A percentile compares a stretch with the other conserved stretches of the same genome.
phyloP scores from a whole-genome alignment of 768 basidiomycete genomes.

The Hirschioporus abietinus region DNA sequence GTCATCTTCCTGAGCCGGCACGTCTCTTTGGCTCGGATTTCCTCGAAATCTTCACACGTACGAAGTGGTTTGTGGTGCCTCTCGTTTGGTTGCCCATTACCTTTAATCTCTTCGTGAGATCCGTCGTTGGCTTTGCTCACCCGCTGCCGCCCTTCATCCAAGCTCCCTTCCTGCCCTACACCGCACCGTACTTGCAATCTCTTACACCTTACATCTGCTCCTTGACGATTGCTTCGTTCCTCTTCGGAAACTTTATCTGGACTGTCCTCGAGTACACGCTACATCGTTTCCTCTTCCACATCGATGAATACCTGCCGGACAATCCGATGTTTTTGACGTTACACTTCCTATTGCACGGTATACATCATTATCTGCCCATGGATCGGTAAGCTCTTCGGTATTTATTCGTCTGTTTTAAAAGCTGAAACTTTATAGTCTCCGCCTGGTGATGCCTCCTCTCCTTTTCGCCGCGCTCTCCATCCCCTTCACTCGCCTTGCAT shows the following conservation, averaged over 20 bases:
- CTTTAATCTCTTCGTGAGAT: conserved; percentile 71
- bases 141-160: conserved; percentile 59
- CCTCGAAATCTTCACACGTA: conserved; percentile 83
- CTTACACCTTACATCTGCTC: conserved; percentile 47
- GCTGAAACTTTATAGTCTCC: conserved; percentile 43
- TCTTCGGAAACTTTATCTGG: conserved; percentile 87
- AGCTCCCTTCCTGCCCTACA: conserved; percentile 51
- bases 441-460: conserved; percentile 95
- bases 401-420: background rate
- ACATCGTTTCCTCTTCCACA: conserved; percentile 96
- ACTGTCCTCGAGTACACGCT: conserved; percentile 89
- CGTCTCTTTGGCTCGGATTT: conserved; percentile 78
- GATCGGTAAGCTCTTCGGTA: conserved; percentile 53
- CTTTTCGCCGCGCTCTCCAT: conserved; percentile 72
- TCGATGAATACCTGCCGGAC: conserved; percentile 87
- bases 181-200: conserved; percentile 29
- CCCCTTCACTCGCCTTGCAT: conserved; percentile 85
- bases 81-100: conserved; percentile 88
- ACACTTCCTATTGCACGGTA: conserved; percentile 91
- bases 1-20: conserved; percentile 78
- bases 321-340: conserved; percentile 69
- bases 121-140: conserved; percentile 69
- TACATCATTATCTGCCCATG: conserved; percentile 98
- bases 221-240: conserved; percentile 64
- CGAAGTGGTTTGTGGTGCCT: conserved; percentile 93